Evolutionary conservation across 441 rosid species (phyloP).

Genomic region (Populus hybrid): DNA sequence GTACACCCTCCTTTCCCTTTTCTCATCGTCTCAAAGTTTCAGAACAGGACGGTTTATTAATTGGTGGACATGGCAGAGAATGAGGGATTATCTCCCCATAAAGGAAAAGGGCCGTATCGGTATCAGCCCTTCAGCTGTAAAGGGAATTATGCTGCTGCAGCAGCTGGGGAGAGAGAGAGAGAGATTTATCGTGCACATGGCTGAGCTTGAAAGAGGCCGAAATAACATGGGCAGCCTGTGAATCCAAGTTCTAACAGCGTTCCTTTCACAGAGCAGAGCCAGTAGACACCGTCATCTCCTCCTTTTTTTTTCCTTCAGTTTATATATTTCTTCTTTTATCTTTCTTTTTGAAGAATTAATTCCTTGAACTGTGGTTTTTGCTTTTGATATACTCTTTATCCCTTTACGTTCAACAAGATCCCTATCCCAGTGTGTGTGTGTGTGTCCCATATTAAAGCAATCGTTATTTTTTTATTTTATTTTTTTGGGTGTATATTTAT

Average conservation of each 20-base stretch:
- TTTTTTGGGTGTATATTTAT: too few relatives aligned
- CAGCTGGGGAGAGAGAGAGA: background rate
- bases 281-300: too few relatives aligned
- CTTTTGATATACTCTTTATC: too few relatives aligned
- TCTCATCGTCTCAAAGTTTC: slow-evolving; percentile 8
- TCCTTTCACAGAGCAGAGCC: too few relatives aligned
- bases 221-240: slow-evolving; percentile 39
- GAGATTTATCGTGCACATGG: background rate
- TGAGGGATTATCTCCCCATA: background rate
- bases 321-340: too few relatives aligned
- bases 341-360: too few relatives aligned
- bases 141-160: background rate
- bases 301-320: too few relatives aligned
- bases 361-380: too few relatives aligned
- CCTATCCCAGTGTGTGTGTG: too few relatives aligned
- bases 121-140: background rate
- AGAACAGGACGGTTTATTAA: background rate
- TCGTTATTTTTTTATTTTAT: too few relatives aligned
- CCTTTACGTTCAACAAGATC: too few relatives aligned
- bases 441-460: too few relatives aligned
- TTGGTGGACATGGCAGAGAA: background rate
- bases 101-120: background rate
- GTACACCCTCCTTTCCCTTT: background rate
- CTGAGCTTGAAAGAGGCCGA: slow-evolving; percentile 23
- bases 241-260: background rate